phyloP scores from a whole-genome alignment of 768 basidiomycete genomes.

The Tulasnella sp. region DNA sequence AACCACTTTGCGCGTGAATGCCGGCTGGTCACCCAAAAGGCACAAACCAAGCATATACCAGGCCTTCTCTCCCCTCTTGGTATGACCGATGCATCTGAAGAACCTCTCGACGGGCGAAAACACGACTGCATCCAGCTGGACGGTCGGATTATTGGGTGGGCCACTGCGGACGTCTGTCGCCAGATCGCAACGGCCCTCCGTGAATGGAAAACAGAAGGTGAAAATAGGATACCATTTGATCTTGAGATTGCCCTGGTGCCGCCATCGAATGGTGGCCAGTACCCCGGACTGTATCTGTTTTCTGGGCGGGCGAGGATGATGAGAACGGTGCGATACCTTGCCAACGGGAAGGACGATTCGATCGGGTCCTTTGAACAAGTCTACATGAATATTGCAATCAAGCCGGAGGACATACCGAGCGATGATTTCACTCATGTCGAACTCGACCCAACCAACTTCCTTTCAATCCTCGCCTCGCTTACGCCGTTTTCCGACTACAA shows the following conservation, averaged over 20 bases:
- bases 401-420: constrained; percentile 64
- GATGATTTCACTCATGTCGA: constrained; percentile 84
- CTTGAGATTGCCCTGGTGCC: constrained; percentile 91
- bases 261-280: constrained; percentile 83
- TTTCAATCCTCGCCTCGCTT: constrained; percentile 92
- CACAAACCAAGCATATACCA: constrained; percentile 73
- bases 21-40: constrained; percentile 69
- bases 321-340: constrained; percentile 87
- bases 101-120: constrained; percentile 59
- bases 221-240: constrained; percentile 73
- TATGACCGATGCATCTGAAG: constrained; percentile 83
- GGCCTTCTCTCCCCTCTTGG: constrained; percentile 72
- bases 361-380: constrained; percentile 97
- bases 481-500: constrained; percentile 99
- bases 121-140: constrained; percentile 91
- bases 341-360: constrained; percentile 76
- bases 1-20: constrained; percentile 94
- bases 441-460: constrained; percentile 84
- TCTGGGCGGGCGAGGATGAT: constrained; percentile 84
- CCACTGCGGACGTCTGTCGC: constrained; percentile 54
- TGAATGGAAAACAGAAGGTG: constrained; percentile 87
- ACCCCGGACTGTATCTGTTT: constrained; percentile 91
- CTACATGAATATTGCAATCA: constrained; percentile 96
- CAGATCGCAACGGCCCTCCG: constrained; percentile 77
- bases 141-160: constrained; percentile 91